Conservation (phyloP, 164 flowering plant species). For the Nymphaea thermarum region DNA sequence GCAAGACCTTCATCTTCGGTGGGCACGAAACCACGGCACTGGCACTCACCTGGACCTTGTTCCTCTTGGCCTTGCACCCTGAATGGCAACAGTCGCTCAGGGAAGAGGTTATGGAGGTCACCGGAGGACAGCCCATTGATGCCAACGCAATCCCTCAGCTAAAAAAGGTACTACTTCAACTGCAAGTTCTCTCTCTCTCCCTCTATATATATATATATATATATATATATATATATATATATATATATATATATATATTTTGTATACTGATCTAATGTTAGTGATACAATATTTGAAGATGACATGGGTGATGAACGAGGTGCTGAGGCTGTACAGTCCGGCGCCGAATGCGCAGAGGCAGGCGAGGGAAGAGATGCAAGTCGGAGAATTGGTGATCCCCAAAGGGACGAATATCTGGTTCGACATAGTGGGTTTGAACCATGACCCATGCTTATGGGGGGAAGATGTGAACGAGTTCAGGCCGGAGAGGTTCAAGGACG, state of each 20-base stretch:
- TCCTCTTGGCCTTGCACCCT: slow-evolving; percentile 47
- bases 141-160: slow-evolving; percentile 35
- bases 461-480: slow-evolving; percentile 58
- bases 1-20: slow-evolving; percentile 90
- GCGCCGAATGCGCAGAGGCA: slow-evolving; percentile 83
- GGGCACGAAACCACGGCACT: slow-evolving; percentile 86
- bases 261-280: too few relatives aligned
- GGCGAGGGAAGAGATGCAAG: slow-evolving; percentile 50
- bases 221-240: too few relatives aligned
- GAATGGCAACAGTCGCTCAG: slow-evolving; percentile 65
- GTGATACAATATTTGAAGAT: slow-evolving; percentile 31
- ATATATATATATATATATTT: too few relatives aligned
- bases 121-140: slow-evolving; percentile 47
- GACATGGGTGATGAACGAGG: slow-evolving; percentile 88
- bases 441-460: slow-evolving; percentile 69
- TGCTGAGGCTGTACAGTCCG: slow-evolving; percentile 57
- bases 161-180: slow-evolving; percentile 44
- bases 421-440: slow-evolving; percentile 71
- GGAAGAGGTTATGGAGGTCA: slow-evolving; percentile 55
- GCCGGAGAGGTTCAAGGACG: slow-evolving; percentile 70
- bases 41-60: slow-evolving; percentile 68
- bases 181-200: neutral
- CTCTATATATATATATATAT: too few relatives aligned
- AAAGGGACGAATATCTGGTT: slow-evolving; percentile 90
- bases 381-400: slow-evolving; percentile 40